Conservation (phyloP, 1,284 basidiomycete genomes). For the Sporisorium scitamineum region DNA sequence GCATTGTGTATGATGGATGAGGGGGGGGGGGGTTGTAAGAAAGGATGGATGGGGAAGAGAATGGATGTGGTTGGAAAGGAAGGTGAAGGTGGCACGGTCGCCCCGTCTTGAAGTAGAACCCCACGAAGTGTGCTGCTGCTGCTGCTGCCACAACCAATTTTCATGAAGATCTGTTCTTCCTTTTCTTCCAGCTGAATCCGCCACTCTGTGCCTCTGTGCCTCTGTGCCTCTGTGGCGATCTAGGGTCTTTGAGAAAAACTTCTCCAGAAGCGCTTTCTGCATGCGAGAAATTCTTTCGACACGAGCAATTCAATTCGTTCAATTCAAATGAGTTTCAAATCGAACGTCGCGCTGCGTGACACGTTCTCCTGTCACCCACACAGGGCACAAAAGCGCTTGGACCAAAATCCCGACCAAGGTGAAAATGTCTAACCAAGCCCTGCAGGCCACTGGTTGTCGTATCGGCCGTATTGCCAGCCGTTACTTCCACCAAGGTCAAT, state of each 20-base stretch:
- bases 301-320: not conserved
- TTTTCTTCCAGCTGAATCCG: not conserved
- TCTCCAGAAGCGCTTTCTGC: slow-evolving; percentile 5
- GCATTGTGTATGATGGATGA: slow-evolving; percentile 34
- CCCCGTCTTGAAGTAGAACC: not conserved
- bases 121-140: not conserved
- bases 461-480: slow-evolving; percentile 32
- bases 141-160: not conserved
- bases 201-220: not conserved
- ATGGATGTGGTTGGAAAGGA: slow-evolving; percentile 26
- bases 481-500: slow-evolving; percentile 5
- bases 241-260: slow-evolving; percentile 9
- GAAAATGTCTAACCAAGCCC: not conserved
- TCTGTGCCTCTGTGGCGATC: not conserved
- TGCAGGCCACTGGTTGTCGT: not conserved
- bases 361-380: slow-evolving; percentile 10
- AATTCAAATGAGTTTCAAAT: slow-evolving; percentile 9
- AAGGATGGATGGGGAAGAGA: slow-evolving; percentile 8
- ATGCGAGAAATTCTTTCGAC: slow-evolving; percentile 21
- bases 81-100: slow-evolving; percentile 1
- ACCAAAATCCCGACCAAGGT: slow-evolving; percentile 33
- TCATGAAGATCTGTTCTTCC: slow-evolving; percentile 5
- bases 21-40: slow-evolving; percentile 1
- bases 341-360: not conserved
- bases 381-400: slow-evolving; percentile 11